Conservation (phyloP, 331 rosid genomes). For the Rhamnella rubrinervis region DNA sequence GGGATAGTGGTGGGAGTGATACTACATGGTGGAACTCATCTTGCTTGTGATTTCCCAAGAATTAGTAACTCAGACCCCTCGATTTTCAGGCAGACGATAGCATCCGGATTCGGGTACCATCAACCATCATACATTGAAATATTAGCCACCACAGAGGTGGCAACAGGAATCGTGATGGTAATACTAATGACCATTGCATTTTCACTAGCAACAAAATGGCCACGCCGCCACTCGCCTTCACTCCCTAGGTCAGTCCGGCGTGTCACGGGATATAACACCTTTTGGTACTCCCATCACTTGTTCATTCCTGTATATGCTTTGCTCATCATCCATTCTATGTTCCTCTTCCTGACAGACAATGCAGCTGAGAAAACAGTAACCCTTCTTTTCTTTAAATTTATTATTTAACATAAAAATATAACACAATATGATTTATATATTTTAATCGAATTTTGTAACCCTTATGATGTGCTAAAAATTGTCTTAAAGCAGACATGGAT, state of each 20-base stretch:
- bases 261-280: slow-evolving; percentile 78
- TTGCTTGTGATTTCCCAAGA: slow-evolving; percentile 91
- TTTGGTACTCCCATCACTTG: slow-evolving; percentile 94
- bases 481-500: slow-evolving; percentile 71
- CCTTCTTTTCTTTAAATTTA: neutral
- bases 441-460: neutral
- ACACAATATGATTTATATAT: neutral
- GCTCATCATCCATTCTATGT: slow-evolving; percentile 81
- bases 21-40: slow-evolving; percentile 79
- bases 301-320: slow-evolving; percentile 76
- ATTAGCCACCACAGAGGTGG: slow-evolving; percentile 63
- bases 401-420: neutral
- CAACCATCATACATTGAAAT: slow-evolving; percentile 71
- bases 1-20: slow-evolving; percentile 76
- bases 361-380: slow-evolving; percentile 70
- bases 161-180: slow-evolving; percentile 69
- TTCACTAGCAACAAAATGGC: slow-evolving; percentile 78
- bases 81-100: slow-evolving; percentile 62
- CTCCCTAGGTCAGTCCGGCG: slow-evolving; percentile 57
- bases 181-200: slow-evolving; percentile 72
- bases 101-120: slow-evolving; percentile 52
- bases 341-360: slow-evolving; percentile 74
- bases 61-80: slow-evolving; percentile 52
- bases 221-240: slow-evolving; percentile 56
- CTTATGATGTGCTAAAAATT: neutral